A percentile compares a stretch with the other conserved stretches of the same genome.
Evolutionary conservation across 2,329 filamentous ascomycete species (phyloP).

Genomic region (Gliomastix tumulicola): DNA sequence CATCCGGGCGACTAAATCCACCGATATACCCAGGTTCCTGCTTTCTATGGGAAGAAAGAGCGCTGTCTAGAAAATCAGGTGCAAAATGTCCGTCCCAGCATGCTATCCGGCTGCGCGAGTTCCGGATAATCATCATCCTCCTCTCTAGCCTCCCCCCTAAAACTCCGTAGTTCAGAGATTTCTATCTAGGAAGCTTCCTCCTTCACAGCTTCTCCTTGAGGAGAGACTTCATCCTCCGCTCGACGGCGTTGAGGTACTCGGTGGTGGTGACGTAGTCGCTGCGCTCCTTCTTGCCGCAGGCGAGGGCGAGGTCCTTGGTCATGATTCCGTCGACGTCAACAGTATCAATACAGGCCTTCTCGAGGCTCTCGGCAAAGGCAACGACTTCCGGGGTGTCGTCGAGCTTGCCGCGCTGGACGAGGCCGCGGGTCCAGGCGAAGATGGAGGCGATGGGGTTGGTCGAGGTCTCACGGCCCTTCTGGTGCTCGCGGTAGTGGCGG

Average conservation of each 20-base stretch:
- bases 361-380: constrained; percentile 83
- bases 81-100: too few relatives aligned
- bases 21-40: too few relatives aligned
- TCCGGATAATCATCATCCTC: too few relatives aligned
- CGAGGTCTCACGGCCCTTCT: constrained; percentile 94
- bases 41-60: too few relatives aligned
- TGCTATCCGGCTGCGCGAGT: too few relatives aligned
- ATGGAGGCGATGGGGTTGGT: constrained; percentile 99
- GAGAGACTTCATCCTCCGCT: constrained; percentile 76
- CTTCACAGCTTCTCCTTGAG: constrained; percentile 70
- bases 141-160: too few relatives aligned
- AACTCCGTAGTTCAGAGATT: too few relatives aligned
- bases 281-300: constrained; percentile 80
- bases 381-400: constrained; percentile 90
- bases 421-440: constrained; percentile 93
- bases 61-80: too few relatives aligned
- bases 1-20: too few relatives aligned
- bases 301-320: constrained; percentile 98
- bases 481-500: constrained; percentile 96
- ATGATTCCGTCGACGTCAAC: constrained; percentile 93
- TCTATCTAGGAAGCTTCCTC: background rate
- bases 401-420: constrained; percentile 87
- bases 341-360: constrained; percentile 89
- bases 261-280: constrained; percentile 85
- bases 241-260: constrained; percentile 88